Base-by-base conservation (phyloP, 2,329 filamentous ascomycete species). In the Exophiala phaeomuriformis region DNA sequence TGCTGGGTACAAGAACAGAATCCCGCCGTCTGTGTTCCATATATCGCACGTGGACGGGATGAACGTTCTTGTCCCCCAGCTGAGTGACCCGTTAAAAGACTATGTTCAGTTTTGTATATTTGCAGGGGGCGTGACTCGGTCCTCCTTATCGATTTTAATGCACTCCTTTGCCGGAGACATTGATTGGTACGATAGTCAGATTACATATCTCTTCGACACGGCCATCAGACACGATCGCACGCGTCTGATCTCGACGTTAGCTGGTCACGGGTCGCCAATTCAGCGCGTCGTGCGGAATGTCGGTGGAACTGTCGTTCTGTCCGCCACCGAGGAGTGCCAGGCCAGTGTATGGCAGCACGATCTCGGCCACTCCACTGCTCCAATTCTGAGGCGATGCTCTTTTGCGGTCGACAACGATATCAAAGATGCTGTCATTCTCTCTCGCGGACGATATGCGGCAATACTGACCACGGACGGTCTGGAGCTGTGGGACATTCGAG, bases 161-260 rank as follows among this genome's bases (percentile, higher is more conserved):
- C 91, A 98, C 67, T 83, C 86, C 60, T 91, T 95, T 61, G 85
- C 93, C 64, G 91, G 91, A 6, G 81, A 82, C 53, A 83, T 98
- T 57, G 84, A 88, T 49, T 86, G 90, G 70, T 88, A 90, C 65
- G 82, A 90, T 61, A 84, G 84, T 43, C 82, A 84, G 60, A 77
- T 95, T 29, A 86, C 90, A 53, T 79, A 86, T 49, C 74, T 97
- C 9, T 85, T 98, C 59, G 89, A 94, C 64, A 75, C 78, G 1
- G 77, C 80, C 0, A 78, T 80, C 41, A 75, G 78, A 41, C 73
- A 72, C 46, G 71, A 76, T 40, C 82, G 87, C 1, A 71, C 94
- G 10, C 70, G 73, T 19, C 75, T 81, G 9, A 81, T 79, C 57
- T 79, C 82, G 1, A 78, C 83, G 1, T 94, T 90, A 88, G 88